A percentile compares a stretch with the other conserved stretches of the same genome.
Conservation (phyloP, 306 rosid species). For the Prunus dulcis region DNA sequence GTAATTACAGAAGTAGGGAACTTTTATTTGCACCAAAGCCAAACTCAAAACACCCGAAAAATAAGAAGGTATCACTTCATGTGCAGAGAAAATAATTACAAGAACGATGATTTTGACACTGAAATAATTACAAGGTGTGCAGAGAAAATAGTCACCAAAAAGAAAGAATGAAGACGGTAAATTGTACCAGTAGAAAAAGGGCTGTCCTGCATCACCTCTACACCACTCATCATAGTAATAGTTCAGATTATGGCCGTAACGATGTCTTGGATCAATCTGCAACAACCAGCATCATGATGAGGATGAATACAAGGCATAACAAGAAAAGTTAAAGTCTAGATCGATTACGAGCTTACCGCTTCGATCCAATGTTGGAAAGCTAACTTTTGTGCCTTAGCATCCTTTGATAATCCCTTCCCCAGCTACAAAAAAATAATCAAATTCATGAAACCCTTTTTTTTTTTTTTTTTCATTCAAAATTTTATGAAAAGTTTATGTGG, state of each 20-base stretch:
- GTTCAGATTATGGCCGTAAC: slow-evolving; percentile 44
- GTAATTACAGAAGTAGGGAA: too few species aligned
- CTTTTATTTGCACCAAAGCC: too few species aligned
- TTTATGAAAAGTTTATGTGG: not conserved
- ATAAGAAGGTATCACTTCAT: too few species aligned
- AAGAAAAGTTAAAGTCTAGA: not conserved
- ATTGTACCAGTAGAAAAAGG: slow-evolving; percentile 45
- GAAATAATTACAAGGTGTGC: too few species aligned
- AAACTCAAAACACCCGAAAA: too few species aligned
- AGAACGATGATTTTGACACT: too few species aligned
- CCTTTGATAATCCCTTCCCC: slow-evolving; percentile 38
- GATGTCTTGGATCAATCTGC: slow-evolving; percentile 53
- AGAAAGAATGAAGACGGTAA: too few species aligned
- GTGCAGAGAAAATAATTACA: too few species aligned
- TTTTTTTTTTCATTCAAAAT: too few species aligned
- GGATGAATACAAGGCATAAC: not conserved
- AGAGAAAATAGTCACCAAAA: too few species aligned
- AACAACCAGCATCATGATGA: not conserved
- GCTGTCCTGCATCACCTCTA: slow-evolving; percentile 33
- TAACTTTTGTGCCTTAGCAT: slow-evolving; percentile 42
- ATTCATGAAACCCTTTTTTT: not conserved
- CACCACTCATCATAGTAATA: slow-evolving; percentile 42
- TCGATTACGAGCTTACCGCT: slow-evolving; percentile 29
- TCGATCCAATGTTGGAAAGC: slow-evolving; percentile 53
- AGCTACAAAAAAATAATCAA: slow-evolving; percentile 29